Conservation (phyloP, 768 basidiomycete species). For the Trametes elegans region DNA sequence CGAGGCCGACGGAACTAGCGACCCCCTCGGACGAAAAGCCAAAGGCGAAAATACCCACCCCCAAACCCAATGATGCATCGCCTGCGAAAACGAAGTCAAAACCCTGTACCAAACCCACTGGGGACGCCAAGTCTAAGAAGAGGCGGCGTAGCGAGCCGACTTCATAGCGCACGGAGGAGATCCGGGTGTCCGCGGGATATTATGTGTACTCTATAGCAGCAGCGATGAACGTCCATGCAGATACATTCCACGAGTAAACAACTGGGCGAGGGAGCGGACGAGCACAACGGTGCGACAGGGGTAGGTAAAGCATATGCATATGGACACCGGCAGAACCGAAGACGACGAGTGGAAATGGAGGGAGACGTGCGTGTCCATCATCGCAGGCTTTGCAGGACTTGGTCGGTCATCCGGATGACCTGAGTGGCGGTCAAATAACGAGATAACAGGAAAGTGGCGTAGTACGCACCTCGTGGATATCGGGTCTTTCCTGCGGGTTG, state of each 20-base stretch:
- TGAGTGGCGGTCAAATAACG: conserved; percentile 25
- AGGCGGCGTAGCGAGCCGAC: conserved; percentile 3
- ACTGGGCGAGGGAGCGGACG: conserved; percentile 12
- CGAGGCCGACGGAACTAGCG: not conserved
- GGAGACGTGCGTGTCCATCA: conserved; percentile 9
- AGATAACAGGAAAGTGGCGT: no score
- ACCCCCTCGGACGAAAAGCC: not conserved
- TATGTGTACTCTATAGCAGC: conserved; percentile 13
- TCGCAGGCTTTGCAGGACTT: conserved; percentile 57
- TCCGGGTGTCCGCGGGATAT: not conserved
- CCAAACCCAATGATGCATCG: not conserved
- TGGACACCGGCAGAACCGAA: not conserved
- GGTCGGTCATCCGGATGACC: conserved; percentile 68
- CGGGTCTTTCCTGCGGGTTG: conserved; percentile 78
- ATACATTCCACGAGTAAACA: conserved; percentile 15
- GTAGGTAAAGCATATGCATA: conserved; percentile 6
- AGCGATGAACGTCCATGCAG: conserved; percentile 18
- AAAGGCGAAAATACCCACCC: not conserved
- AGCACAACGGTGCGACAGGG: not conserved
- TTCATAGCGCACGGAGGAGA: not conserved
- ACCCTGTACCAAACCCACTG: not conserved
- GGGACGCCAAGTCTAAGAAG: conserved; percentile 6
- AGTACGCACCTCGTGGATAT: conserved; percentile 74
- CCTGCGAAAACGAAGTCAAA: not conserved
- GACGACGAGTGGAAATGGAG: not conserved